Evolutionary conservation across 2,329 filamentous ascomycete genomes (phyloP), one percentile per base, ranked within the genome.

Genomic region (Neofusicoccum sp.): DNA sequence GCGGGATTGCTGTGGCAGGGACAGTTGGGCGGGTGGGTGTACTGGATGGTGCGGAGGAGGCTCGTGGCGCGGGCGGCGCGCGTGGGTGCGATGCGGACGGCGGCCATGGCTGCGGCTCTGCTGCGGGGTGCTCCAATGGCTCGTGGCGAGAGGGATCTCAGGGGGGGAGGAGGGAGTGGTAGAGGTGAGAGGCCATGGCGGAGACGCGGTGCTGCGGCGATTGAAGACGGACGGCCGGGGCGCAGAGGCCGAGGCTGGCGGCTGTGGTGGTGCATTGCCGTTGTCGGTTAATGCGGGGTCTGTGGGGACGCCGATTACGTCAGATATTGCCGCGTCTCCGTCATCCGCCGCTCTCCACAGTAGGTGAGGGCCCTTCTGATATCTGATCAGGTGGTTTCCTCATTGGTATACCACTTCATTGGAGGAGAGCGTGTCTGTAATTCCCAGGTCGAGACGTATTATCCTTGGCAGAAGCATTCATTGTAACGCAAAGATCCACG

Each of bases 1-100:
- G 85, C 85, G 9, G 93, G 92, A 71, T 97, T 97, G 47, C 91
- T 90, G 75, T 99, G 95, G 77, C 95, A 98, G 1, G 95, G 95
- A 73, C 93, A 97, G 60, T 85, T 87, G 5, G 92, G 92, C 64
- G 92, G 93, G 74, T 95, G 94, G 1, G 89, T 90, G 76, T 89
- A 96, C 77, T 96, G 94, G 62, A 99, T 87, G n/a, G 94, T 93
- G 61, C 91, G 89, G 56, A 98, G 87, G 56, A 94, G 84, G 68
- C 84, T 91, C 64, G 87, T 79, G 14, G 91, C 91, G 68, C 88
- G 83, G 50, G 84, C 81, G 47, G 81, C 81, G 62, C 79, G 76
- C 3, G 80, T 77, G 33, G 81, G 80, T 54, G 78, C 74, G 66
- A 78, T 69, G 48, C 77, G 69, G 41, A 79, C 70, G 47, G 72